Conservation (phyloP, 495 filamentous ascomycete species). For the Articulospora tetracladia region DNA sequence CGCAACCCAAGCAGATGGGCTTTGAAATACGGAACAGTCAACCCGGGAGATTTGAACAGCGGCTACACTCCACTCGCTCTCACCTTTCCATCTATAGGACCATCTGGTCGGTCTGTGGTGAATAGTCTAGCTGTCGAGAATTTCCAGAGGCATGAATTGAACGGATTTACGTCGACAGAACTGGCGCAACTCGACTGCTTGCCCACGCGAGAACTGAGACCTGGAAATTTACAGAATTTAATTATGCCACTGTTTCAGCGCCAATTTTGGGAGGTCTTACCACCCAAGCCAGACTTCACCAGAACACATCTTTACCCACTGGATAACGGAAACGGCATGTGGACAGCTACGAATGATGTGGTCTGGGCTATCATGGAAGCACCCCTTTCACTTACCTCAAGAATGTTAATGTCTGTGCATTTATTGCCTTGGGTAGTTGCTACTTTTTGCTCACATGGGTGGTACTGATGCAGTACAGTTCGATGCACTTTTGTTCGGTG, state of each 20-base stretch:
- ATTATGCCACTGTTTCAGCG: background rate
- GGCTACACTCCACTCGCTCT: background rate
- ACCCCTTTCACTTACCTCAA: conserved; percentile 3
- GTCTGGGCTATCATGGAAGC: conserved; percentile 11
- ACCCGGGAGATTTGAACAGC: background rate
- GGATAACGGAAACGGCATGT: conserved; percentile 3
- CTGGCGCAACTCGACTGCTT: conserved; percentile 8
- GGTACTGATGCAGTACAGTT: background rate
- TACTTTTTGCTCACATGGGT: background rate
- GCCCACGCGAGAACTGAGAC: conserved; percentile 4
- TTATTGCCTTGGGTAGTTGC: conserved; percentile 4
- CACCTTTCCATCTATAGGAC: background rate
- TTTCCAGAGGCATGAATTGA: background rate
- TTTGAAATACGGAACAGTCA: background rate
- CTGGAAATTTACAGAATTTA: conserved; percentile 2
- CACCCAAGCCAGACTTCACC: background rate
- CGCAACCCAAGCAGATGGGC: background rate
- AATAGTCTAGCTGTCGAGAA: background rate
- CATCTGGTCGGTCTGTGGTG: background rate
- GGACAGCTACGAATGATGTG: conserved; percentile 6
- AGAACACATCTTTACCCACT: conserved; percentile 9
- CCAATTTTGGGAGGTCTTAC: background rate
- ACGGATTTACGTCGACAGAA: conserved; percentile 5
- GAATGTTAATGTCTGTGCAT: conserved; percentile 5
- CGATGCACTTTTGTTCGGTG: conserved; percentile 10